A percentile compares a stretch with the other conserved stretches of the same genome.
Evolutionary conservation across 441 rosid genomes (phyloP).

Genomic region (Pelargonium australe): DNA sequence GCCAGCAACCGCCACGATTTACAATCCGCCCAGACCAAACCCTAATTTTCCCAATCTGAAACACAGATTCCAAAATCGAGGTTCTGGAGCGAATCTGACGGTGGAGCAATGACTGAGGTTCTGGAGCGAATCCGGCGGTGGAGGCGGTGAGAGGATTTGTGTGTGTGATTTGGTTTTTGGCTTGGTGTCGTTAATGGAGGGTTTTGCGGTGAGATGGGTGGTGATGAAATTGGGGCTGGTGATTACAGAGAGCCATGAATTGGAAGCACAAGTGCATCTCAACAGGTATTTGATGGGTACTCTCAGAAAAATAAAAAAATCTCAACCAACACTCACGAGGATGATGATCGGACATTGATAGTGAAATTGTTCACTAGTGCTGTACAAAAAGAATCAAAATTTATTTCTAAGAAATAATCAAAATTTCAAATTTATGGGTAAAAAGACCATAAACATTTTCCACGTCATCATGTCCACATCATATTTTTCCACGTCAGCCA

Average conservation of each 20-base stretch:
- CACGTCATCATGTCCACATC: too few relatives aligned
- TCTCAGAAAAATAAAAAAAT: neutral
- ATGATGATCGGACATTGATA: neutral
- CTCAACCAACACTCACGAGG: constrained; percentile 3
- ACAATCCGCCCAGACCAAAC: too few relatives aligned
- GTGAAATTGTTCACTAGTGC: neutral
- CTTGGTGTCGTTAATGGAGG: neutral
- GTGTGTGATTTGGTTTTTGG: neutral
- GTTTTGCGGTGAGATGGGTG: constrained; percentile 7
- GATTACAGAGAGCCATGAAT: constrained; percentile 15
- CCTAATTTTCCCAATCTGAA: too few relatives aligned
- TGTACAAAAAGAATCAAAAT: neutral
- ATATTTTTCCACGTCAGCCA: too few relatives aligned
- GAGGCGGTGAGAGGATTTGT: too few relatives aligned
- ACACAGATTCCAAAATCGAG: too few relatives aligned
- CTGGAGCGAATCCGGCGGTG: too few relatives aligned
- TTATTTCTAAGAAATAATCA: neutral
- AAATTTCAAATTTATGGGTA: neutral
- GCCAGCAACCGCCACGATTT: too few relatives aligned
- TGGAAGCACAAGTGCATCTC: constrained; percentile 14
- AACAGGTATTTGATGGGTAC: constrained; percentile 14
- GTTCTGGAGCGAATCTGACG: too few relatives aligned
- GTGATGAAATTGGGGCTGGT: constrained; percentile 10
- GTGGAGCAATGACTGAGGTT: too few relatives aligned
- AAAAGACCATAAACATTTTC: too few relatives aligned